Conservation (phyloP, 441 rosid genomes). For the Hura crepitans region DNA sequence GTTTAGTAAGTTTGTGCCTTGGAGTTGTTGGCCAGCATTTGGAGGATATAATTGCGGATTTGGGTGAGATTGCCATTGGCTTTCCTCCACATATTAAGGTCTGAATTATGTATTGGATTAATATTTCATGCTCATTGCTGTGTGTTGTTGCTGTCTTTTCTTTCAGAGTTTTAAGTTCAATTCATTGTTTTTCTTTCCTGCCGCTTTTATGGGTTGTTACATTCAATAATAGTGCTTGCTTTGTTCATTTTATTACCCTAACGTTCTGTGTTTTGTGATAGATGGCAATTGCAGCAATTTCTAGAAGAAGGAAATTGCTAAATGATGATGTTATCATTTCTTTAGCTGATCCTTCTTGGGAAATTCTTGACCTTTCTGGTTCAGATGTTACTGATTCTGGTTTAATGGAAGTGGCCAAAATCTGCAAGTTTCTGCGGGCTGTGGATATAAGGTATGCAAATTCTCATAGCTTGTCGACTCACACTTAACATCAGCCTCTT, state of each 20-base stretch:
- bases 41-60: slow-evolving; percentile 60
- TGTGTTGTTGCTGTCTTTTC: background rate
- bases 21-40: slow-evolving; percentile 76
- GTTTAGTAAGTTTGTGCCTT: slow-evolving; percentile 67
- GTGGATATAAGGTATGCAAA: slow-evolving; percentile 72
- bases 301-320: slow-evolving; percentile 70
- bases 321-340: slow-evolving; percentile 52
- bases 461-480: background rate
- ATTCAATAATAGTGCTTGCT: background rate
- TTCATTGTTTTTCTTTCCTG: background rate
- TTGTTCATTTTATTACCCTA: slow-evolving; percentile 12
- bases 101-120: background rate
- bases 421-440: slow-evolving; percentile 65
- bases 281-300: slow-evolving; percentile 74
- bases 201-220: background rate
- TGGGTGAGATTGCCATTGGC: slow-evolving; percentile 51
- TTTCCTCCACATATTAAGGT: slow-evolving; percentile 80
- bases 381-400: slow-evolving; percentile 72
- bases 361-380: slow-evolving; percentile 71
- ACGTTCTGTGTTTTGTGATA: slow-evolving; percentile 25
- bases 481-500: background rate
- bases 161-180: background rate
- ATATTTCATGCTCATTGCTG: background rate
- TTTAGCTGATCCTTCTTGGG: slow-evolving; percentile 80
- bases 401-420: slow-evolving; percentile 47